Evolutionary conservation across 2,329 filamentous ascomycete genomes (phyloP).

Genomic region (Gnomoniopsis smithogilvyi): DNA sequence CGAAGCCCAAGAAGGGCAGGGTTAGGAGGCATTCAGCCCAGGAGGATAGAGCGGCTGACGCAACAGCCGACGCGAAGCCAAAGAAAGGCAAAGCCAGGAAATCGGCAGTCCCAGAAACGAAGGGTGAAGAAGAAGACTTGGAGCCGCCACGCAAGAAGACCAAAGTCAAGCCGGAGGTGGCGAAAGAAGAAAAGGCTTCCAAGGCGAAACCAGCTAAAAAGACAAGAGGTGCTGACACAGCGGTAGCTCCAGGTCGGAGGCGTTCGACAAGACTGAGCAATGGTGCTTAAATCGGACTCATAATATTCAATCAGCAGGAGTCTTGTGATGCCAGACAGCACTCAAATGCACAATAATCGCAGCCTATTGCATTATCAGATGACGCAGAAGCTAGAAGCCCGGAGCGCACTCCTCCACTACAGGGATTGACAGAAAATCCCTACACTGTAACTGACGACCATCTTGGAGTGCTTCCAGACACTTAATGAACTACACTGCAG

Average conservation of each 20-base stretch:
- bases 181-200: slow-evolving; percentile 3
- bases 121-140: slow-evolving; percentile 27
- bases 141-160: slow-evolving; percentile 21
- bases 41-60: no score
- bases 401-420: no score
- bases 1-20: slow-evolving; percentile 18
- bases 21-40: slow-evolving; percentile 20
- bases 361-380: no score
- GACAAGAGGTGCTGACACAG: slow-evolving; percentile 12
- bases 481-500: no score
- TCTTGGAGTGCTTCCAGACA: no score
- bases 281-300: slow-evolving; percentile 4
- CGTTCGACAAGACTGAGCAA: slow-evolving; percentile 28
- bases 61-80: slow-evolving; percentile 25
- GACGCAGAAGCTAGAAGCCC: no score
- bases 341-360: no score
- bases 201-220: slow-evolving; percentile 6
- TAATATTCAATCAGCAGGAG: background rate
- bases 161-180: slow-evolving; percentile 27
- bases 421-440: no score
- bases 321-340: no score
- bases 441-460: no score
- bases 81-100: background rate
- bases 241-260: slow-evolving; percentile 16
- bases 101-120: slow-evolving; percentile 19